Percentiles rank a stretch among this genome's conserved stretches.
These are phyloP conservation scores for Cyberlindnera mycetangii DNA, from an alignment of 805 yeast genomes.

Conservation along the genomic window DNA sequence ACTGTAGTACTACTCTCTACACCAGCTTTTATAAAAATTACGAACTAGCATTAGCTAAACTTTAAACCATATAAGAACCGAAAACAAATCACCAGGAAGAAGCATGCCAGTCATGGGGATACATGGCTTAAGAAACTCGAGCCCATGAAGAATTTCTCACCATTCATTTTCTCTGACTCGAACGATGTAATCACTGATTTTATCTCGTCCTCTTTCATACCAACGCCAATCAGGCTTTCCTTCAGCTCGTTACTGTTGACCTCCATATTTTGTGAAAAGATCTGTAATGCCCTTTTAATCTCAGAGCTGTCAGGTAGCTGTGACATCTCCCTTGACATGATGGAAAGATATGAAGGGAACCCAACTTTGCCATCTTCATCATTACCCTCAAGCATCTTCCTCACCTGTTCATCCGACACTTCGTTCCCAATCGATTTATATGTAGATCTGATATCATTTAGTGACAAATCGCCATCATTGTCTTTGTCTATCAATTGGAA, in stretches of 20 bases:
- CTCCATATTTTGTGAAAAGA: conserved; percentile 43
- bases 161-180: conserved; percentile 50
- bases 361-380: conserved; percentile 34
- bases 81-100: too few species aligned
- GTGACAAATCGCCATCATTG: conserved; percentile 63
- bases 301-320: conserved; percentile 51
- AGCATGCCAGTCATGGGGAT: conserved; percentile 7
- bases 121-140: conserved; percentile 53
- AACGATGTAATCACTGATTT: conserved; percentile 53
- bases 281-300: conserved; percentile 55
- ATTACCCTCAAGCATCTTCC: conserved; percentile 39
- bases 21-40: too few species aligned
- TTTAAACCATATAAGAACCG: neutral
- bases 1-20: too few species aligned
- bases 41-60: neutral
- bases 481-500: conserved; percentile 82
- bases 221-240: conserved; percentile 45
- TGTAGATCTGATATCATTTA: conserved; percentile 51
- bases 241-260: conserved; percentile 49
- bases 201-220: conserved; percentile 40
- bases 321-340: conserved; percentile 55
- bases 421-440: conserved; percentile 51
- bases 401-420: conserved; percentile 39
- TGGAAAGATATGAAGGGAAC: conserved; percentile 63
- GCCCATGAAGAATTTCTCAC: conserved; percentile 57